A percentile compares a stretch with the other conserved stretches of the same genome.
phyloP scores from a whole-genome alignment of 108 stramenopile species.

The Fistulifera pelliculosa region DNA sequence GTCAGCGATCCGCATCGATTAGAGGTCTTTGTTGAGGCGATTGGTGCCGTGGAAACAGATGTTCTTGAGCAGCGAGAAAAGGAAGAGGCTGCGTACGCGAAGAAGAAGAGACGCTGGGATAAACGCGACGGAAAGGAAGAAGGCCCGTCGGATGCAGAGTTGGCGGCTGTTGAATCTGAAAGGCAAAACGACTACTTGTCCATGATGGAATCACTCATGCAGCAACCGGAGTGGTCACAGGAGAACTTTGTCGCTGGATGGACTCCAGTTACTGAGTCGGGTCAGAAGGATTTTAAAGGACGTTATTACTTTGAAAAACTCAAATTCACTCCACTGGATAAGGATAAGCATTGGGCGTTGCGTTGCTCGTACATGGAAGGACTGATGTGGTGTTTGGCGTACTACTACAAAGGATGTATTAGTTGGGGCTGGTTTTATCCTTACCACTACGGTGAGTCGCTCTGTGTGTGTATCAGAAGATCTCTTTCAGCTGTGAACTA shows the following conservation, averaged over 20 bases:
- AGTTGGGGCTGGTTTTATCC: slow-evolving; percentile 99
- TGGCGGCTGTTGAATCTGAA: slow-evolving; percentile 57
- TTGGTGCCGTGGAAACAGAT: slow-evolving; percentile 82
- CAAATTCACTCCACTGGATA: slow-evolving; percentile 68
- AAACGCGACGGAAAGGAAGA: slow-evolving; percentile 65
- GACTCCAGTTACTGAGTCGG: slow-evolving; percentile 28
- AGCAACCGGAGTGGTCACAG: slow-evolving; percentile 13
- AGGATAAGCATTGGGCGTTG: slow-evolving; percentile 56
- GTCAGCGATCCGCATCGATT: slow-evolving; percentile 67
- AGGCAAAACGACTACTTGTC: slow-evolving; percentile 67
- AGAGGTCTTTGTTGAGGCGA: slow-evolving; percentile 70
- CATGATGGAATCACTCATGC: slow-evolving; percentile 60
- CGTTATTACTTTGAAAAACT: slow-evolving; percentile 94
- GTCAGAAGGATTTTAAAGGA: slow-evolving; percentile 90
- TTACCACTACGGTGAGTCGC: slow-evolving; percentile 81
- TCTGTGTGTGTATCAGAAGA: slow-evolving; percentile 6
- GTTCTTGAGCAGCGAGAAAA: slow-evolving; percentile 73
- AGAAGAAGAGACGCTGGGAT: slow-evolving; percentile 77
- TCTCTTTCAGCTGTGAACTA: neutral
- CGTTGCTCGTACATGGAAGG: slow-evolving; percentile 88
- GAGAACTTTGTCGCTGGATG: slow-evolving; percentile 61
- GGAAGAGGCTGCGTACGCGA: slow-evolving; percentile 60
- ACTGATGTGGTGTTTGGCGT: slow-evolving; percentile 98
- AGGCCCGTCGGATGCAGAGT: slow-evolving; percentile 73
- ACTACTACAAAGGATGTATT: slow-evolving; percentile 96